Percentiles rank a stretch among this genome's conserved stretches.
Evolutionary conservation across 768 basidiomycete species (phyloP).

Genomic region (Suillus americanus): DNA sequence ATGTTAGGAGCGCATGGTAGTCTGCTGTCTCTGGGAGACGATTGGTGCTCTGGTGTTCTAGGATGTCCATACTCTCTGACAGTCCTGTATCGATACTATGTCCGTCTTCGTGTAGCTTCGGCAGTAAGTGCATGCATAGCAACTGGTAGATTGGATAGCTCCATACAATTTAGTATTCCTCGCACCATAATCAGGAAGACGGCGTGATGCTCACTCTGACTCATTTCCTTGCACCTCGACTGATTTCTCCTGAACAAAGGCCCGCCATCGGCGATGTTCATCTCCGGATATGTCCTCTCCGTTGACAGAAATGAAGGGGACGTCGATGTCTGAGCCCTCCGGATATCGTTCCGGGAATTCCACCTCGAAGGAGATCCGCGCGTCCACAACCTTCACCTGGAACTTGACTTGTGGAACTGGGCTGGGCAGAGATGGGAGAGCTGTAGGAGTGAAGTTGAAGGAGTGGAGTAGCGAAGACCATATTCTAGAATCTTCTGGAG

Average conservation of each 20-base stretch:
- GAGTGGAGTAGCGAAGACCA: neutral
- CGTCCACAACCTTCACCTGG: conserved; percentile 30
- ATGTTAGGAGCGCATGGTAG: conserved; percentile 68
- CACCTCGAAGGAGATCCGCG: conserved; percentile 39
- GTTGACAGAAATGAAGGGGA: conserved; percentile 37
- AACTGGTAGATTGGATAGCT: conserved; percentile 67
- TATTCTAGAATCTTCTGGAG: neutral
- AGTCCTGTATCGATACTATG: conserved; percentile 4
- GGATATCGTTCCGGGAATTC: conserved; percentile 24
- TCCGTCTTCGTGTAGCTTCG: conserved; percentile 46
- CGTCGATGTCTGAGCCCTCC: neutral
- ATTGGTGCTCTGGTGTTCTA: neutral
- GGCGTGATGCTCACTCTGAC: conserved; percentile 19
- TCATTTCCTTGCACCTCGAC: conserved; percentile 33
- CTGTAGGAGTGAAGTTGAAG: neutral
- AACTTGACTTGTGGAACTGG: conserved; percentile 30
- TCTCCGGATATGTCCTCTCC: conserved; percentile 46
- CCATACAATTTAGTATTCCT: neutral
- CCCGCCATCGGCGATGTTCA: conserved; percentile 52
- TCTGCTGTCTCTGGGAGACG: neutral
- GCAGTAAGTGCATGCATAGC: conserved; percentile 55
- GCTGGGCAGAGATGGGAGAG: conserved; percentile 12
- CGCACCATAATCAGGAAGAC: neutral
- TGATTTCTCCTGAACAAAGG: conserved; percentile 36
- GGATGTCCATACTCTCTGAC: neutral